Conservation (phyloP, 768 basidiomycete genomes). For the Kwoniella dejecticola region DNA sequence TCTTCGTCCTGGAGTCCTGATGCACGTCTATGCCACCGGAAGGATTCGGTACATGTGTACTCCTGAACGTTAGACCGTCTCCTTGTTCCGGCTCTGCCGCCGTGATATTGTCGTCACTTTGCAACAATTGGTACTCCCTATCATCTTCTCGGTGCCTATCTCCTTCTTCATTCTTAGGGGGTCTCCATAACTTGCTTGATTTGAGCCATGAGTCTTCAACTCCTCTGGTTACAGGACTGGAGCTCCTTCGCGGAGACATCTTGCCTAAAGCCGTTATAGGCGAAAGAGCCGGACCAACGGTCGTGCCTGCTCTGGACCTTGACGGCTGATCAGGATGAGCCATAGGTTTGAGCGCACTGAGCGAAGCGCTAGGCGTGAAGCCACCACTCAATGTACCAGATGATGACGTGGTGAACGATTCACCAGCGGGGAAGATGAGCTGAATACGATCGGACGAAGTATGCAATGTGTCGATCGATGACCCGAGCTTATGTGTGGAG, state of each 20-base stretch:
- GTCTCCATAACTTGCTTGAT: constrained; percentile 18
- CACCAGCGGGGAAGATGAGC: constrained; percentile 27
- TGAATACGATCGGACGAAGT: constrained; percentile 20
- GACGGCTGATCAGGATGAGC: constrained; percentile 11
- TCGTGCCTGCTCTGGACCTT: constrained; percentile 1
- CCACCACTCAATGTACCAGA: constrained; percentile 19
- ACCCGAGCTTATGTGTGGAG: constrained; percentile 17
- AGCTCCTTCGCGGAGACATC: constrained; percentile 5
- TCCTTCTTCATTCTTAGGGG: not conserved
- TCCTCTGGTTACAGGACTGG: constrained; percentile 15
- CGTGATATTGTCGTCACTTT: constrained; percentile 8
- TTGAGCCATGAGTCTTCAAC: constrained; percentile 15
- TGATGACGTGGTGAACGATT: constrained; percentile 13
- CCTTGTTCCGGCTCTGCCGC: too few species aligned
- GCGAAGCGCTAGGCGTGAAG: constrained; percentile 18
- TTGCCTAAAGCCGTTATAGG: not conserved
- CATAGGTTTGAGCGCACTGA: not conserved
- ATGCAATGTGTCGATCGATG: constrained; percentile 15
- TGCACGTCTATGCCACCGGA: not conserved
- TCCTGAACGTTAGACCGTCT: too few species aligned
- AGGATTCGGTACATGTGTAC: too few species aligned
- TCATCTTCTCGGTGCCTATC: not conserved
- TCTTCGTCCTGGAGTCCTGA: not conserved
- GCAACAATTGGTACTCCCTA: constrained; percentile 11
- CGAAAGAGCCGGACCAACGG: not conserved